These are phyloP conservation scores for Eimeria praecox DNA, from an alignment of 169 alveolate genomes.

Conservation along the genomic window DNA sequence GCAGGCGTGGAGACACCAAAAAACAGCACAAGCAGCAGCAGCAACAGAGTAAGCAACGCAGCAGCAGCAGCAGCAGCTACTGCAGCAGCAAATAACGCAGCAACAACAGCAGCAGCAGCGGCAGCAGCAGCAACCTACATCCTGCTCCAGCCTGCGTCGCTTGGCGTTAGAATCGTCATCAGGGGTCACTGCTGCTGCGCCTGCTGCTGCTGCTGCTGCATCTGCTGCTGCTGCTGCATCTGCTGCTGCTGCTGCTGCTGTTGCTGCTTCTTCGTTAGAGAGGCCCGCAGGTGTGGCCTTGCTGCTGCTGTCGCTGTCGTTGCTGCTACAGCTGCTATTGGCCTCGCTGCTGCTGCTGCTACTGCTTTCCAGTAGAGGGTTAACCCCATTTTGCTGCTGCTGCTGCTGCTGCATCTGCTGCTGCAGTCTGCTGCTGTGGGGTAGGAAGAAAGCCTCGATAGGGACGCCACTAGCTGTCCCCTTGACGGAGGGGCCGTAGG, in stretches of 20 bases:
- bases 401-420: not conserved
- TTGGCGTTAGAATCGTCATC: not conserved
- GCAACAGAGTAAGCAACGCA: too few species aligned
- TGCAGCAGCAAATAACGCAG: constrained; percentile 32
- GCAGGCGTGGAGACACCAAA: too few species aligned
- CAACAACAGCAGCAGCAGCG: not conserved
- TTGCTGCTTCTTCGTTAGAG: not conserved
- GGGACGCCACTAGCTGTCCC: constrained; percentile 57
- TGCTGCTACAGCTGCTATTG: constrained; percentile 39
- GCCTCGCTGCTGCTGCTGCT: not conserved
- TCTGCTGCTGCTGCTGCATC: constrained; percentile 66
- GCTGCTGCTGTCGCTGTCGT: constrained; percentile 3
- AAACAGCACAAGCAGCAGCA: not conserved
- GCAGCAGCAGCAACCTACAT: constrained; percentile 7
- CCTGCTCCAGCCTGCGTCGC: constrained; percentile 1
- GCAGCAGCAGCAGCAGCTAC: constrained; percentile 22
- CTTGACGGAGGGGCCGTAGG: constrained; percentile 48
- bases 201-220: not conserved
- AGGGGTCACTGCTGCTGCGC: not conserved
- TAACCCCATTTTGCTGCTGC: not conserved
- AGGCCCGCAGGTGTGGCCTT: not conserved
- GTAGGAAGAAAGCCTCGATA: constrained; percentile 31
- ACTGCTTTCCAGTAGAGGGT: constrained; percentile 30
- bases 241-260: constrained; percentile 59
- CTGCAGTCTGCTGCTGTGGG: constrained; percentile 60